Base-by-base conservation (phyloP, 352 stramenopile species). In the Nothophytophthora sp. region DNA sequence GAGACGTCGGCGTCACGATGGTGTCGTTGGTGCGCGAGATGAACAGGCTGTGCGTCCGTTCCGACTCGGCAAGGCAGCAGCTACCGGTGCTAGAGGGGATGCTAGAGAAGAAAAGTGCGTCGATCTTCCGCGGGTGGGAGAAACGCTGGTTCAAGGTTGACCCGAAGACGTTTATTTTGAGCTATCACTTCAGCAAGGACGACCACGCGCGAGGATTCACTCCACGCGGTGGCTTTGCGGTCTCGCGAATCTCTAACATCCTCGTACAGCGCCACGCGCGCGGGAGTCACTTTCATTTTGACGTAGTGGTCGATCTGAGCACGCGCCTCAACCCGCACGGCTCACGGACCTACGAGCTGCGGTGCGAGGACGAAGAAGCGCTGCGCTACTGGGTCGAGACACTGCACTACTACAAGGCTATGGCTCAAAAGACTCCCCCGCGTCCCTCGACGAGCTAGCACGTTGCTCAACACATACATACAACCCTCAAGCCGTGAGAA, bases 301-400 rank as follows among this genome's bases (percentile, higher is more conserved):
- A 90, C 19, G 67, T 90, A 15, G 65, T 88, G 7, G 76, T 90
- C 6, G 76, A 87, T 37, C 50, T 88, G 34, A 81, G 79, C 41
- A 90, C 79, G 30, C 69, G 68, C 3, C 36, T 76, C 19, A 87
- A 88, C 37, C 76, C 76, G 19, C 67, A 79, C 33, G 76, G 70
- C 2, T 67, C 72, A 1, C 74, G 79, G 16, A 88, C 72, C n/a
- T 90, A 88, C 46, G 76, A 90, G 44, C 54, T 90, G 27, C 76
- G 79, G 1, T 82, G 76, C 34, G 69, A 82, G 13, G 65, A 78
- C 35, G 70, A 86, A 33, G 60, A 85, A 16, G 63, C 57, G 16
- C 45, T 88, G 47, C 67, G 73, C n/a, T 79, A 86, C 34, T 90
- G 79, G 79, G 76, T 90, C 15, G 73, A 88, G 37, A 87, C 74